Conservation (phyloP, 2,329 filamentous ascomycete genomes). For the Metarhizium sp. region DNA sequence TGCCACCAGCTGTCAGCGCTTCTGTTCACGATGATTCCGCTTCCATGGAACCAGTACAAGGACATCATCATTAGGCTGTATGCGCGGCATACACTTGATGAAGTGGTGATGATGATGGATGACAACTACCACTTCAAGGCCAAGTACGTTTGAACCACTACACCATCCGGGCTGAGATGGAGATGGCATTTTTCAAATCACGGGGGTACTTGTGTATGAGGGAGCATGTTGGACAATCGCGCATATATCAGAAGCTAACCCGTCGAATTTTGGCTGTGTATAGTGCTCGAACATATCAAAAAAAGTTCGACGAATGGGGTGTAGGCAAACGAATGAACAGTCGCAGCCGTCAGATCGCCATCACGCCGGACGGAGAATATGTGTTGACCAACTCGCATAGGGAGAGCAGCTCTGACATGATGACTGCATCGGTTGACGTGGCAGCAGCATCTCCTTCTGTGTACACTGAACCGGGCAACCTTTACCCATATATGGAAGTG, state of each 20-base stretch:
- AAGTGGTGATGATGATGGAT: slow-evolving; percentile 23
- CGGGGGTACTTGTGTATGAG: background rate
- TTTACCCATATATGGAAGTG: background rate
- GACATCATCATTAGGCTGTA: slow-evolving; percentile 29
- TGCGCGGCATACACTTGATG: slow-evolving; percentile 28
- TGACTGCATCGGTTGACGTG: background rate
- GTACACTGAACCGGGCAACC: background rate
- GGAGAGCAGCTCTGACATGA: background rate
- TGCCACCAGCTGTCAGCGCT: too few species aligned
- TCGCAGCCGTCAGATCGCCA: background rate
- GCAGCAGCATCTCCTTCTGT: background rate
- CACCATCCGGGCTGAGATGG: background rate
- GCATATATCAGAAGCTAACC: background rate
- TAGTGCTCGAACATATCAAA: background rate
- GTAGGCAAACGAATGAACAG: background rate
- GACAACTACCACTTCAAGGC: background rate
- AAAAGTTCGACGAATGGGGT: background rate
- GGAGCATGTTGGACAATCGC: too few species aligned
- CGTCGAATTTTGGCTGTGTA: background rate
- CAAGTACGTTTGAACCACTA: background rate
- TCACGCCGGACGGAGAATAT: background rate
- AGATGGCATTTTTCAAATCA: too few species aligned
- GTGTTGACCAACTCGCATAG: background rate
- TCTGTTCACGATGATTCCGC: background rate
- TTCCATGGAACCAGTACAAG: slow-evolving; percentile 27